phyloP scores from a whole-genome alignment of 208 protist species.

The Trypanosoma scelopori region DNA sequence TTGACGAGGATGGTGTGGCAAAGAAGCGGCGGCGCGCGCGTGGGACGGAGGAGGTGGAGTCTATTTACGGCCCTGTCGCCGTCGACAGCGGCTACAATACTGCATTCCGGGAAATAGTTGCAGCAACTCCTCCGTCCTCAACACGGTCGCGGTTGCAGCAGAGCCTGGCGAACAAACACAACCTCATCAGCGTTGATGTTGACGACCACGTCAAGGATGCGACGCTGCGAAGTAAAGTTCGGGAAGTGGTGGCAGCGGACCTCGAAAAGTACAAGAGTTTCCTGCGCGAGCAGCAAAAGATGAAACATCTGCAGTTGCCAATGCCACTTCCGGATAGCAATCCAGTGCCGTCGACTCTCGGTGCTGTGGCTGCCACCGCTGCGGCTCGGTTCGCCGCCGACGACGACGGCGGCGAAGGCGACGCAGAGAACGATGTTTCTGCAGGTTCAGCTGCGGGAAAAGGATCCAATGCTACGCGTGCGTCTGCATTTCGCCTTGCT shows the following conservation, averaged over 20 bases:
- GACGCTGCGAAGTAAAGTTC: constrained; percentile 60
- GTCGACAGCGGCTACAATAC: constrained; percentile 41
- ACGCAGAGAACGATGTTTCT: not conserved
- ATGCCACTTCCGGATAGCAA: constrained; percentile 73
- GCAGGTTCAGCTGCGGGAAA: constrained; percentile 11
- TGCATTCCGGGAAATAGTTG: constrained; percentile 50
- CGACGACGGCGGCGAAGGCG: constrained; percentile 1
- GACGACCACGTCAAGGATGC: constrained; percentile 71
- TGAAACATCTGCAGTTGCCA: constrained; percentile 81
- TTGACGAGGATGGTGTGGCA: constrained; percentile 43
- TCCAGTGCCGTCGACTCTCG: constrained; percentile 66
- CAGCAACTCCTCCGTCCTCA: constrained; percentile 14
- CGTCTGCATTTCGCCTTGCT: constrained; percentile 53
- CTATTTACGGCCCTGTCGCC: constrained; percentile 50
- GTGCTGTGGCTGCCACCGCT: constrained; percentile 63
- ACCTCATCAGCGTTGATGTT: constrained; percentile 68
- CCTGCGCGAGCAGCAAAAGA: constrained; percentile 58
- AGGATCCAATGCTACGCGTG: constrained; percentile 15
- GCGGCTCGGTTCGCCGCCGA: constrained; percentile 16
- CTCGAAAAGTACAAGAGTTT: constrained; percentile 80
- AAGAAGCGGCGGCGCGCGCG: constrained; percentile 35
- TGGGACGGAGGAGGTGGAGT: constrained; percentile 49
- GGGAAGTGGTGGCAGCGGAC: constrained; percentile 59
- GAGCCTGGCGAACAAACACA: constrained; percentile 67
- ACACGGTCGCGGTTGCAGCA: constrained; percentile 40